A percentile compares a stretch with the other conserved stretches of the same genome.
These are phyloP conservation scores for Tetradesmus obliquus DNA, from an alignment of 139 green algal genomes.

Conservation along the genomic window DNA sequence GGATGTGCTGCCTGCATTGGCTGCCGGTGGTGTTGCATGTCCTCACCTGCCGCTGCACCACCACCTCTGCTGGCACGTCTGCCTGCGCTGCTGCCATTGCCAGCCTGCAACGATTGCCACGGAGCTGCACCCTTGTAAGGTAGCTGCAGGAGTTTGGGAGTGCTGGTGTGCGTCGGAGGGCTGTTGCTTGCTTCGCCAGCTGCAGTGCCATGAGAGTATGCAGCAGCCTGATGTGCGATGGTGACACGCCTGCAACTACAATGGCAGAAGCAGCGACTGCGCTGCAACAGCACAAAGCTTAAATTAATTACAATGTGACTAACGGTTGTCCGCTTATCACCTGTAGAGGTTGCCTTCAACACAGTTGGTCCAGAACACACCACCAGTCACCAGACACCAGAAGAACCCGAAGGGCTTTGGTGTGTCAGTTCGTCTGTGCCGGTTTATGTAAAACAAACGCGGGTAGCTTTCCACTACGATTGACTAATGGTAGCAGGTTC, in stretches of 20 bases:
- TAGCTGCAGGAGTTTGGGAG: background rate
- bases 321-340: too few relatives aligned
- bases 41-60: slow-evolving; percentile 27
- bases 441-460: too few relatives aligned
- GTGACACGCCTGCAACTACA: background rate
- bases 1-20: background rate
- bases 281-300: background rate
- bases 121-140: background rate
- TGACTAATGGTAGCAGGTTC: too few relatives aligned
- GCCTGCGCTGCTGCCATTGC: background rate
- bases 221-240: background rate
- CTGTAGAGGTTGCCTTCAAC: too few relatives aligned
- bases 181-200: background rate
- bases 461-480: too few relatives aligned
- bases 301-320: background rate
- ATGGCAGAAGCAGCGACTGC: background rate
- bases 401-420: background rate
- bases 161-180: background rate
- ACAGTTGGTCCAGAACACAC: background rate
- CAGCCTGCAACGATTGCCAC: background rate
- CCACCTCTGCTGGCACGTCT: background rate
- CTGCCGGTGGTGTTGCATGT: background rate
- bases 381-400: background rate
- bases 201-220: background rate
- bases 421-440: background rate